A percentile compares a stretch with the other conserved stretches of the same genome.
Conservation (phyloP, 1,284 basidiomycete genomes). For the Exobasidium rhododendri region DNA sequence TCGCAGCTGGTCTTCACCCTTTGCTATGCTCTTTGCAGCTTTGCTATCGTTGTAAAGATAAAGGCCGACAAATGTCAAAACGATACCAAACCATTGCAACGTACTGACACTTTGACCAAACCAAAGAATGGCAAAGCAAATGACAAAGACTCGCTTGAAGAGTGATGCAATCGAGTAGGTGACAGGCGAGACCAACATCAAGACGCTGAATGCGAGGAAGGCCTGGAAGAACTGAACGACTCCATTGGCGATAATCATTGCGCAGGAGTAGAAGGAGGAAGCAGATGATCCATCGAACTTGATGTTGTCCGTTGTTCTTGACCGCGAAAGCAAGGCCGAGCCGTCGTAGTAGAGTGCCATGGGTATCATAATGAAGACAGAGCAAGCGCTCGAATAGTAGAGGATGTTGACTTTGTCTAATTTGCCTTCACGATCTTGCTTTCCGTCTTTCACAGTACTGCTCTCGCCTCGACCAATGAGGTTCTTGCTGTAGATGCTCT, state of each 20-base stretch:
- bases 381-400: constrained; percentile 90
- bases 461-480: constrained; percentile 70
- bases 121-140: constrained; percentile 96
- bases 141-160: constrained; percentile 96
- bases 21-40: constrained; percentile 27
- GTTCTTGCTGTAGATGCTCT: constrained; percentile 99
- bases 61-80: constrained; percentile 80
- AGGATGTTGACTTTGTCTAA: constrained; percentile 96
- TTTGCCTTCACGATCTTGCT: constrained; percentile 59
- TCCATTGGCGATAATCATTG: constrained; percentile 67
- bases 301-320: background rate
- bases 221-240: constrained; percentile 95
- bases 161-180: constrained; percentile 98
- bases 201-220: constrained; percentile 92
- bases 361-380: constrained; percentile 62
- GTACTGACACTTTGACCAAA: constrained; percentile 83
- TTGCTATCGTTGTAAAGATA: constrained; percentile 97
- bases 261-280: constrained; percentile 11
- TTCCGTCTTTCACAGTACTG: constrained; percentile 16
- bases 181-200: constrained; percentile 92
- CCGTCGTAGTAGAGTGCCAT: constrained; percentile 47
- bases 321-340: constrained; percentile 13
- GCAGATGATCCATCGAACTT: background rate
- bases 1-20: constrained; percentile 6
- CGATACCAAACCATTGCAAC: constrained; percentile 78